Evolutionary conservation across 2,329 filamentous ascomycete species (phyloP), one percentile per base, ranked within the genome.

Genomic region (Microdochium bolleyi): DNA sequence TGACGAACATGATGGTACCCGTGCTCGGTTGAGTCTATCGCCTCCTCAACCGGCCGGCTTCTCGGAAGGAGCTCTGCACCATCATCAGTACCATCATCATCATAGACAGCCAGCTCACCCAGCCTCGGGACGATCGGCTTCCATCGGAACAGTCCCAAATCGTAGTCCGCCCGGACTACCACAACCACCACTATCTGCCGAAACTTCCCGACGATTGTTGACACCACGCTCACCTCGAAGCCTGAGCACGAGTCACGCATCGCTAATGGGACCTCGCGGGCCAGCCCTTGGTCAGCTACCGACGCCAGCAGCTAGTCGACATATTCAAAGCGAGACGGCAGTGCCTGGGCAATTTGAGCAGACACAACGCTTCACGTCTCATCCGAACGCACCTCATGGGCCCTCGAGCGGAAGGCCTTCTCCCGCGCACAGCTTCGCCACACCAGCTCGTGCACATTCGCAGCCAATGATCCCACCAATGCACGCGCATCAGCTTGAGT

Each of bases 201-300:
- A 61, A 52, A 59, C 59, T 51, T 49, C 68, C 52, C 71, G 80
- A 57, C 75, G 76, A 32, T 75, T 81, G n/a, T 62, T 83, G 55
- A 83, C 78, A 11, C 80, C 83, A 1, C 73, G 76, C 57, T 84
- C 83, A 10, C 81, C 82, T 41, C 76, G 81, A 55, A 71, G 77
- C 24, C 70, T 75, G 19, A 82, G 78, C 59, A 61, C 79, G 13
- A 73, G 73, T 30, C 65, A 69, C 16, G 9, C n/a, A 19, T 21
- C 41, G 16, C 22, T 19, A 19, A 46, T 46, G 3, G 7, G 41
- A 7, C 41, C 41, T 11, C 41, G 21, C 22, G 41, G 41, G 5
- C 41, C 16, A 19, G 13, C 41, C 3, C 41, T 46, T 13, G 19
- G 41, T 22, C 41, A 46, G 41, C 21, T 46, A 19, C 41, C 41